Base-by-base conservation (phyloP, 164 flowering plant species). In the Chloranthus sessilifolius region DNA sequence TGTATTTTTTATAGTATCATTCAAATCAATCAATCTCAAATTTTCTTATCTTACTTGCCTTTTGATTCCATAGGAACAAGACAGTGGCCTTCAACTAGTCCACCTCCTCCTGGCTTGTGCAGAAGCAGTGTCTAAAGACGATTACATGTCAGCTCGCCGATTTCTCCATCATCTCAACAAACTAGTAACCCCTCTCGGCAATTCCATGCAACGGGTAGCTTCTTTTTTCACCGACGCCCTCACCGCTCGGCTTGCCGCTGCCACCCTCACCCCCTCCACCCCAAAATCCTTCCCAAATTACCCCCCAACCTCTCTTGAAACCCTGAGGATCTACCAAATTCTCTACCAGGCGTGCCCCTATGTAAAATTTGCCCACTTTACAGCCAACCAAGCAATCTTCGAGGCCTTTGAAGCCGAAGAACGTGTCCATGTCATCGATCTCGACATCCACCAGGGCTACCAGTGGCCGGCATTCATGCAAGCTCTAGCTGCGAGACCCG, bases 381-480 rank as follows among this genome's bases (percentile, higher is more conserved):
- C 95, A 1, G 85, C 90, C 14, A 86, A 86, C 59, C 84, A 81
- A 58, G 90, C 88, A n/a, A 79, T 86, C 27, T 77, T 81, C 31
- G 86, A 83, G 33, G 90, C 88, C 27, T 77, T 83, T 38, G 88
- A 81, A 34, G 53, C 68, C 2, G 95, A 83, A 54, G 75, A 75
- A 31, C 60, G 86, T 0, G 88, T 86, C 19, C 95, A 83, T 27
- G 78, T 86, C 15, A 71, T 86, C 16, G 91, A 86, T 50, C 66
- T 83, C 2, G 91, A 79, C 43, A 81, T 86, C 56, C 71, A 70
- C 34, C 83, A 86, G 33, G 95, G 95, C n/a, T 77, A 81, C 53
- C 91, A 86, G 25, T 83, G 88, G 90, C 90, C 90, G 5, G 82
- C 85, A 12, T 77, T 85, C 73, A 74, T 83, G 78, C 95, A 85